Evolutionary conservation across 225 moss, liverwort and hornwort species (phyloP).

Genomic region (Rhytidiadelphus loreus): DNA sequence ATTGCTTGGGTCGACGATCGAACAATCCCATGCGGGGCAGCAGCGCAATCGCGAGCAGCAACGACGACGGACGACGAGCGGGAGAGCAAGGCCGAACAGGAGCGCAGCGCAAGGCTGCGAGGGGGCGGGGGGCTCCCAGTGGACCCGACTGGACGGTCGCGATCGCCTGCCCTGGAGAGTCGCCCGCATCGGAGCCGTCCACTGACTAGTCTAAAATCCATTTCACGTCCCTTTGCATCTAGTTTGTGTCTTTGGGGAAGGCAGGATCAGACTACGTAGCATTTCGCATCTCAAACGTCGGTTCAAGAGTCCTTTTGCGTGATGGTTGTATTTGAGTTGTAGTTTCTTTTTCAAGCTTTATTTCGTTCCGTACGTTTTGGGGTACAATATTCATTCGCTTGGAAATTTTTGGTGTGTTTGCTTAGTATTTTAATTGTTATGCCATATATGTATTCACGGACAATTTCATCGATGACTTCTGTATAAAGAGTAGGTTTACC

Average conservation of each 20-base stretch:
- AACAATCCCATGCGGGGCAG: neutral
- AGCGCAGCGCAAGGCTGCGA: neutral
- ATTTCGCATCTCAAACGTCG: neutral
- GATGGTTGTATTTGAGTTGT: too few species aligned
- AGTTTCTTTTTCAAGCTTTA: neutral
- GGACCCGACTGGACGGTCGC: neutral
- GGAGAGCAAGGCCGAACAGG: neutral
- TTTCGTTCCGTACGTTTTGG: fast-evolving
- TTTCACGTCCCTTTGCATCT: neutral
- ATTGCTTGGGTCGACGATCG: neutral
- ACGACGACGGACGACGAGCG: neutral
- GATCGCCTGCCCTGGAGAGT: neutral
- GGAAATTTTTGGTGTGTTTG: fast-evolving
- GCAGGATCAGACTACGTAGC: neutral
- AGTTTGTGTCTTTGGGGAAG: neutral
- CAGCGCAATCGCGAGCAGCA: constrained; percentile 3
- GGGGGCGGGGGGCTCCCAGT: neutral
- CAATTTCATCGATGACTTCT: too few species aligned
- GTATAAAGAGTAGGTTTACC: too few species aligned
- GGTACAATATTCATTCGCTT: neutral
- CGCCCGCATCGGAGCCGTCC: neutral
- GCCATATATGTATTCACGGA: neutral
- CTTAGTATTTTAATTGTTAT: neutral
- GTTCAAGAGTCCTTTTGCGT: neutral
- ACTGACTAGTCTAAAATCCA: neutral